Base-by-base conservation (phyloP, 2,329 filamentous ascomycete species). In the Exophiala calicioides region DNA sequence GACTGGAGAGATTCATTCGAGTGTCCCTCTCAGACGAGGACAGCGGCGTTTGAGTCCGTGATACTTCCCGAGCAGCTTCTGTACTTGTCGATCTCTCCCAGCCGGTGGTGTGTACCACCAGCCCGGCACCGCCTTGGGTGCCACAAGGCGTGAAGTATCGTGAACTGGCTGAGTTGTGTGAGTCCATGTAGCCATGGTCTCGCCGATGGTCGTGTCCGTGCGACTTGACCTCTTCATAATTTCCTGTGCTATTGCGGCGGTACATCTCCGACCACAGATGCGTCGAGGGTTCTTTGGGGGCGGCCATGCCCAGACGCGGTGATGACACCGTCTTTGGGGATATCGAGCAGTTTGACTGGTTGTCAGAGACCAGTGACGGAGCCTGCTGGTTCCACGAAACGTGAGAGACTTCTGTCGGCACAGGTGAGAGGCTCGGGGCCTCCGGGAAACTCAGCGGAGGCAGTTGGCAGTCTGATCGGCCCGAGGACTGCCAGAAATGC, bases 311-410 rank as follows among this genome's bases (percentile, higher is more conserved):
- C 5, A 68, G 58, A 37, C 70, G 66, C 13, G 70, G 68, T 3
- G 70, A 73, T 30, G 66, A 62, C 38, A 67, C 47, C 54, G 62
- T 70, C 61, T 61, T 69, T 12, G 81, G 79, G 8, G 82, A 84
- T 21, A 76, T 76, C 3, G 81, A 82, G 62, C 80, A 79, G 45
- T 78, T 74, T 1, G 82, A 85, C 53, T 78, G 77, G 20, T 73
- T 72, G 63, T 93, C 88, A 0, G 86, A 89, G 38, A 87, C 75
- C 53, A 88, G 74, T 1, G 85, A 86, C 5, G 84, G 84, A 3
- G 82, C 80, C 21, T 74, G 73, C 33, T 85, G 82, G 12, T 77
- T 69, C 2, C 73, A 77, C 13, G 77, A 75, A 38, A 72, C 67
- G 48, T 74, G 70, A 2, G 84, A 87, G 29, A 78, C 74, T 42